Evolutionary conservation across 306 rosid genomes (phyloP).

Genomic region (Begonia peltatifolia): DNA sequence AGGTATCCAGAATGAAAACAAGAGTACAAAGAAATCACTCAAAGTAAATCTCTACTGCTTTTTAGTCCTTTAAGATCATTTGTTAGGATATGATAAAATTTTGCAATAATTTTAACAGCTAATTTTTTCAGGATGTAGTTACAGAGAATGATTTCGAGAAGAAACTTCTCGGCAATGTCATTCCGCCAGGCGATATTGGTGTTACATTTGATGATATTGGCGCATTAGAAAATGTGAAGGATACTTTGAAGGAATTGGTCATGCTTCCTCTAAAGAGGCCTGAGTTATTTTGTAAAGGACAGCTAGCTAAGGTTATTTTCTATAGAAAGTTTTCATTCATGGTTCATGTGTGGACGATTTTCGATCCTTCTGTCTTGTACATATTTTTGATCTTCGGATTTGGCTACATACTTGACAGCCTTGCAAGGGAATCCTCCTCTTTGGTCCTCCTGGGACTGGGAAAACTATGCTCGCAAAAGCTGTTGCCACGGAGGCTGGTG

Average conservation of each 20-base stretch:
- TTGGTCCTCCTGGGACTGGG: slow-evolving; percentile 98
- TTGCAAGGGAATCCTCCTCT: slow-evolving; percentile 91
- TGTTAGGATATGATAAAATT: neutral
- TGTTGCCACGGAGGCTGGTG: slow-evolving; percentile 99
- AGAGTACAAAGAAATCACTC: slow-evolving; percentile 56
- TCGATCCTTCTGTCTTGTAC: slow-evolving; percentile 1
- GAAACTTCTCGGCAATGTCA: slow-evolving; percentile 82
- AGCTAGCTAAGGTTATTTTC: slow-evolving; percentile 58
- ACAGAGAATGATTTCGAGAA: slow-evolving; percentile 93
- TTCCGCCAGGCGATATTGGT: slow-evolving; percentile 82
- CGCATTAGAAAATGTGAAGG: slow-evolving; percentile 91
- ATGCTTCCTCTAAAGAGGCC: slow-evolving; percentile 98
- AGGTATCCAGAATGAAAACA: slow-evolving; percentile 65
- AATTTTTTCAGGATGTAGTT: slow-evolving; percentile 61
- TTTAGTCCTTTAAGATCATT: neutral
- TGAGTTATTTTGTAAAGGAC: slow-evolving; percentile 84
- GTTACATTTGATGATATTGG: slow-evolving; percentile 94
- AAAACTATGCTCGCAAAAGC: slow-evolving; percentile 99
- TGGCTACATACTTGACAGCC: slow-evolving; percentile 37
- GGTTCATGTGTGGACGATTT: slow-evolving; percentile 1
- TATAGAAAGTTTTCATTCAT: neutral
- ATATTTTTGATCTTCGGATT: slow-evolving; percentile 5
- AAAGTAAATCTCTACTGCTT: slow-evolving; percentile 30
- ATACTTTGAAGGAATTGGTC: slow-evolving; percentile 88
- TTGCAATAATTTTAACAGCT: neutral